A percentile compares a stretch with the other conserved stretches of the same genome.
Evolutionary conservation across 768 basidiomycete species (phyloP).

Genomic region (Mycena haematopus): DNA sequence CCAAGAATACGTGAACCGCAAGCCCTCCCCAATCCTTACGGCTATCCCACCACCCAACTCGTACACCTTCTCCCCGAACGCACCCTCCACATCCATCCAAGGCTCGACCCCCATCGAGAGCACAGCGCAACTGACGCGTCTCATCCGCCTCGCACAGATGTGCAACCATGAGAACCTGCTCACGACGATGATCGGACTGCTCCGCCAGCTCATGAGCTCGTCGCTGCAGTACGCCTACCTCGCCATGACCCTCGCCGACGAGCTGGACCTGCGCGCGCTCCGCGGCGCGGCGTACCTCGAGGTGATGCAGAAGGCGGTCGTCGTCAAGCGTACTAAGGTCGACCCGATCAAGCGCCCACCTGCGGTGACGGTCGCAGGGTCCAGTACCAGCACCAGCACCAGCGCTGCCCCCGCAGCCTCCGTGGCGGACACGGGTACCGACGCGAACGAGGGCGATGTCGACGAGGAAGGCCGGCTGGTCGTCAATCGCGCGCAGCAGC

Average conservation of each 20-base stretch:
- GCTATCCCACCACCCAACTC: slow-evolving; percentile 45
- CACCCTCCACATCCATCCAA: slow-evolving; percentile 26
- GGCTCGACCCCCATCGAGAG: slow-evolving; percentile 36
- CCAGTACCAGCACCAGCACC: slow-evolving; percentile 5
- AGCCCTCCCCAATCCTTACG: slow-evolving; percentile 58
- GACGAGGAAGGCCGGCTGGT: slow-evolving; percentile 55
- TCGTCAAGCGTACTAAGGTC: slow-evolving; percentile 46
- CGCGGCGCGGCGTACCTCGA: slow-evolving; percentile 74
- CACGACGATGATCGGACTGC: slow-evolving; percentile 61
- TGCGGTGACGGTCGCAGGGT: slow-evolving; percentile 17
- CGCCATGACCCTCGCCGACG: slow-evolving; percentile 76
- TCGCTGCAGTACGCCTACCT: slow-evolving; percentile 74
- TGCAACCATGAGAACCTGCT: slow-evolving; percentile 69
- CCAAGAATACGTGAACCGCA: slow-evolving; percentile 67
- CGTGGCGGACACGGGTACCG: slow-evolving; percentile 5
- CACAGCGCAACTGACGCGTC: slow-evolving; percentile 59
- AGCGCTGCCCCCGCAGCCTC: background rate
- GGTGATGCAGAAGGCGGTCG: slow-evolving; percentile 68
- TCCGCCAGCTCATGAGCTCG: slow-evolving; percentile 65
- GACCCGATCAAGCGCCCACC: slow-evolving; percentile 36
- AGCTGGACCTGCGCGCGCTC: slow-evolving; percentile 64
- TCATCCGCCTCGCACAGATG: slow-evolving; percentile 70
- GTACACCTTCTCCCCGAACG: slow-evolving; percentile 38
- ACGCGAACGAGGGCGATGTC: slow-evolving; percentile 39
- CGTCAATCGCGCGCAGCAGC: slow-evolving; percentile 63